Base-by-base conservation (phyloP, 2,329 filamentous ascomycete genomes). In the Colletotrichum ledebouriae region DNA sequence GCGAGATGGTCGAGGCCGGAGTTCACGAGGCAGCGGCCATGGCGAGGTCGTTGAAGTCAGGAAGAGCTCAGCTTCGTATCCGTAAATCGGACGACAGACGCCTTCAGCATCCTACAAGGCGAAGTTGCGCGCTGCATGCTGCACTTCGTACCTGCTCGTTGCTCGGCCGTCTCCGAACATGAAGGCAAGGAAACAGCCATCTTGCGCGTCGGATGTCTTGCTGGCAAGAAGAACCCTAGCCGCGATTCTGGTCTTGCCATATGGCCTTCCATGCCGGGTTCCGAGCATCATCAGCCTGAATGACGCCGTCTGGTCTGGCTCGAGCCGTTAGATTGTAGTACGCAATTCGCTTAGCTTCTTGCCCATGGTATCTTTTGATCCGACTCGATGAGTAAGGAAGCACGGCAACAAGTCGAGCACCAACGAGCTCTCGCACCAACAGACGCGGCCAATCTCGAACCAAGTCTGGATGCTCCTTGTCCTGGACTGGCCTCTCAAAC, bases 71-170 rank as follows among this genome's bases (percentile, higher is more conserved):
- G 46, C 39, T 39, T 59, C 29, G 56, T 59, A 59, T 59, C 56
- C 56, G 42, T 6, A 47, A 20, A 47, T 59, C 56, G 42, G 42
- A 59, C 56, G 56, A 47, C 56, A 59, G 56, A 47, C 42, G 56
- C 25, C 41, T 41, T 12, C 11, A 15, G 15, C 20, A 52, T 52
- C 49, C 49, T 52, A 12, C 49, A 52, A 52, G 49, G 29, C 49
- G 29, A 52, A 52, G 25, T 29, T 50, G 22, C 13, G 49, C 49
- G 20, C 15, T 52, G 49, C 49, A 34, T 52, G 49, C 15, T 53
- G 37, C 37, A 29, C 29, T 29, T 29, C 29, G 29, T 50, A 29
- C 47, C 13, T 50, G 47, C 47, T 33, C 17, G 17, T 29, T 41
- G 52, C 22, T 39, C 52, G 17, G 17, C 34, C 25, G 10, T 11